These are phyloP conservation scores for Phoma sp. DNA, from an alignment of 2,329 filamentous ascomycete genomes.

Conservation along the genomic window DNA sequence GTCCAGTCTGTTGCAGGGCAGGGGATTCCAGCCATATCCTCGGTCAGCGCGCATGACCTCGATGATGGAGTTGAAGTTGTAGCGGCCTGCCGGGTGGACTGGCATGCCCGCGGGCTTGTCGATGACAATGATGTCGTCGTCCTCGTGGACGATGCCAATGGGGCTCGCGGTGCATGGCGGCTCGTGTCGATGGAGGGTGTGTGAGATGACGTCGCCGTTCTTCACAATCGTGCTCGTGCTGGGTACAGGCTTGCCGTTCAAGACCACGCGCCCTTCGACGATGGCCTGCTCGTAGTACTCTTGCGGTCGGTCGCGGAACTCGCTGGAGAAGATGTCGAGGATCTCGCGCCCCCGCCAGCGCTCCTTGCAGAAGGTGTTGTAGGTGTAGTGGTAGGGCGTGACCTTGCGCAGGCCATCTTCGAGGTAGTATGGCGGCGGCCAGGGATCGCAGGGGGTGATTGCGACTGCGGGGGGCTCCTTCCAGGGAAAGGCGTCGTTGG, in stretches of 20 bases:
- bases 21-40: slow-evolving; percentile 63
- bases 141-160: slow-evolving; percentile 86
- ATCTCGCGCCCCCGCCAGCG: slow-evolving; percentile 84
- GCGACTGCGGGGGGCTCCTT: slow-evolving; percentile 56
- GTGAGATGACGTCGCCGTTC: slow-evolving; percentile 90
- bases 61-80: slow-evolving; percentile 92
- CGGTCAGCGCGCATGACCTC: slow-evolving; percentile 89
- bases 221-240: slow-evolving; percentile 72
- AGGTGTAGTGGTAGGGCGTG: slow-evolving; percentile 87
- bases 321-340: slow-evolving; percentile 85
- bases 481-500: slow-evolving; percentile 48
- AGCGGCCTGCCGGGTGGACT: slow-evolving; percentile 92
- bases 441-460: slow-evolving; percentile 59
- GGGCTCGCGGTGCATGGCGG: slow-evolving; percentile 85
- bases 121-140: slow-evolving; percentile 92
- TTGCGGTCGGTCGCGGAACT: slow-evolving; percentile 86
- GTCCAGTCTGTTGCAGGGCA: slow-evolving; percentile 91
- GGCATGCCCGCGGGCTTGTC: slow-evolving; percentile 96
- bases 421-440: slow-evolving; percentile 78
- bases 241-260: slow-evolving; percentile 76
- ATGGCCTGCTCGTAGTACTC: slow-evolving; percentile 88
- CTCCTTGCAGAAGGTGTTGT: slow-evolving; percentile 94
- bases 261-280: slow-evolving; percentile 74
- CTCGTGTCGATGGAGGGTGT: slow-evolving; percentile 94
- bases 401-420: slow-evolving; percentile 84